Base-by-base conservation (phyloP, 2,329 filamentous ascomycete species). In the Sordariomycetes sp. region DNA sequence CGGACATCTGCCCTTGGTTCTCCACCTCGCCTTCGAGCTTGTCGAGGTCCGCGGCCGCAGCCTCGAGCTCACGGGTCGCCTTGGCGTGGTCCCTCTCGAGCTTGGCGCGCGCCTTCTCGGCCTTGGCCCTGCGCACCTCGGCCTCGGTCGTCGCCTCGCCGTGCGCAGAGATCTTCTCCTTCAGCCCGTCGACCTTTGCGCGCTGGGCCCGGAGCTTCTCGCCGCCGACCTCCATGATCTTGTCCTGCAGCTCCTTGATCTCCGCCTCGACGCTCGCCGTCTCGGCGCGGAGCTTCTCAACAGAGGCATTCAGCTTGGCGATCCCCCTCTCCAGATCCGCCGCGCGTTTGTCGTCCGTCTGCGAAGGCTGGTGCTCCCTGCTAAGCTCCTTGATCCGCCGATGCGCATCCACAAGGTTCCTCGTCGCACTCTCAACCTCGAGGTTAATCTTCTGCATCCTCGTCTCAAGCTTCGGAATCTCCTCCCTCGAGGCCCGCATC, bases 151-250 rank as follows among this genome's bases (percentile, higher is more conserved):
- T 84, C 61, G 89, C 85, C 62, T 97, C 92, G 56, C 82, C 85
- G 60, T 95, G 79, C 13, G 85, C 82, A 53, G 86, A 77, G 58
- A 97, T 90, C 67, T 95, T 86, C 64, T 90, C 87, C 68, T 95
- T 96, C 61, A 95, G 75, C 7, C 85, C 81, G 67, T 97, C 92
- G 36, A 99, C 90, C 75, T 88, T 95, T 60, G 89, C 85, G 64
- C 94, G 91, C 68, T 99, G 92, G 20, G 86, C 82, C 57, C 94
- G 86, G 20, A 99, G 82, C 71, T 89, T 90, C 65, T 97, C 90
- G 71, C 94, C 94, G 66, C 94, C 94, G 61, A 96, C 86, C 70
- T 96, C 87, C 94, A 99, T 97, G 66, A 99, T 99, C 76, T 91
- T 95, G 77, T 94, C 86, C 68, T 99, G 92, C 1, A 99, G 77